Conservation (phyloP, 768 basidiomycete genomes). For the Trichaptum fuscoviolaceum region DNA sequence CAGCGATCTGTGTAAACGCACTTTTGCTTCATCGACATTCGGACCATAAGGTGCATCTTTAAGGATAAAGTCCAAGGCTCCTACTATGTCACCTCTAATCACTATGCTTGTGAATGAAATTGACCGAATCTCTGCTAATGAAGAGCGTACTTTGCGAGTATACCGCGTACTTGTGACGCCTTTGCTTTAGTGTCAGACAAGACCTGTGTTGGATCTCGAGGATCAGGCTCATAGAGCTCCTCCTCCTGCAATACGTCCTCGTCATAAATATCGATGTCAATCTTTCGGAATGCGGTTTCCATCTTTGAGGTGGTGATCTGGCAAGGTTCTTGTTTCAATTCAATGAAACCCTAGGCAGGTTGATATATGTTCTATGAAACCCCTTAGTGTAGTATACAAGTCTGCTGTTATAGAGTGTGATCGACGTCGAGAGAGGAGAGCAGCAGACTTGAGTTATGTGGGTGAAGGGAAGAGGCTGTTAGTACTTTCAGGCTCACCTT, state of each 20-base stretch:
- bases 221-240: constrained; percentile 85
- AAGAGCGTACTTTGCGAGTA: constrained; percentile 61
- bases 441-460: not conserved
- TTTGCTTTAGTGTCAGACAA: constrained; percentile 74
- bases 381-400: no score
- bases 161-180: constrained; percentile 62
- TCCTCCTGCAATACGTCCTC: constrained; percentile 83
- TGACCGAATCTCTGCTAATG: not conserved
- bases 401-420: not conserved
- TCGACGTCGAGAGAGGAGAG: not conserved
- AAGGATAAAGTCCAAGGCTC: constrained; percentile 66
- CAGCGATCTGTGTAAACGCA: constrained; percentile 27
- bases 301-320: constrained; percentile 15
- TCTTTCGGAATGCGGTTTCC: constrained; percentile 75
- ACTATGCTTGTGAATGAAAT: not conserved
- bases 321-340: not conserved
- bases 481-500: no score
- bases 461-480: not conserved
- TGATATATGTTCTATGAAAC: not conserved
- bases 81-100: constrained; percentile 67
- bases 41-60: constrained; percentile 87
- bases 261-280: constrained; percentile 91
- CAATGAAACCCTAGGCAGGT: not conserved
- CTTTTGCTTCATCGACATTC: constrained; percentile 87
- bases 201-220: constrained; percentile 68